These are phyloP conservation scores for Pseudogymnoascus verrucosus DNA, from an alignment of 2,329 filamentous ascomycete species.

Conservation along the genomic window DNA sequence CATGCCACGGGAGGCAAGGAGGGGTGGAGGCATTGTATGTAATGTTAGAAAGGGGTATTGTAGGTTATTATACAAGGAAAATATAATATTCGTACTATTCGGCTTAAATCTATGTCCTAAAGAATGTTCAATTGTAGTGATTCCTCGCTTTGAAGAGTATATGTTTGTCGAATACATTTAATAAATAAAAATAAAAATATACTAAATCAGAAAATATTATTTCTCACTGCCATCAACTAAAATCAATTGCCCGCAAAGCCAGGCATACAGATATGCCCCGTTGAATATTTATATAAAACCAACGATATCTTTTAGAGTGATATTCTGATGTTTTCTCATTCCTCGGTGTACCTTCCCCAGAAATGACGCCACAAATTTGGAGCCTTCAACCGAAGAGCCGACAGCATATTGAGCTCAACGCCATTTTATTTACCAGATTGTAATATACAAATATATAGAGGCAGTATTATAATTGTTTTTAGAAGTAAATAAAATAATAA, in stretches of 20 bases:
- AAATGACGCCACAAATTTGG: neutral
- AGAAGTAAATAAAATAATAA: neutral
- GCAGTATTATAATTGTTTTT: neutral
- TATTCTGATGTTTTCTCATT: neutral
- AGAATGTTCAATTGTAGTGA: neutral
- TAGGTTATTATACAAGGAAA: neutral
- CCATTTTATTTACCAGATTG: neutral
- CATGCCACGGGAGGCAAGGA: neutral
- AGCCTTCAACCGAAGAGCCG: neutral
- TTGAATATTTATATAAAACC: neutral
- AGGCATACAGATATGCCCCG: neutral
- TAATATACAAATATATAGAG: neutral
- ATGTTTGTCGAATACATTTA: neutral
- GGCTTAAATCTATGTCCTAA: neutral
- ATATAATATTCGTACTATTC: neutral
- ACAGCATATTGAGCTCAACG: neutral
- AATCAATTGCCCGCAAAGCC: neutral
- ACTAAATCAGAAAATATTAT: slow-evolving; percentile 43
- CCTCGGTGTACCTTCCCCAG: neutral
- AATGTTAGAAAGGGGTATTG: neutral
- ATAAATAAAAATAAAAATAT: neutral
- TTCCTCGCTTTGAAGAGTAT: neutral
- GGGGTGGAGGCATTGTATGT: neutral
- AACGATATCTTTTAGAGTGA: neutral
- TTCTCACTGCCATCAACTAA: neutral